Conservation (phyloP, 352 stramenopile species). For the Globisporangium alternatum region DNA sequence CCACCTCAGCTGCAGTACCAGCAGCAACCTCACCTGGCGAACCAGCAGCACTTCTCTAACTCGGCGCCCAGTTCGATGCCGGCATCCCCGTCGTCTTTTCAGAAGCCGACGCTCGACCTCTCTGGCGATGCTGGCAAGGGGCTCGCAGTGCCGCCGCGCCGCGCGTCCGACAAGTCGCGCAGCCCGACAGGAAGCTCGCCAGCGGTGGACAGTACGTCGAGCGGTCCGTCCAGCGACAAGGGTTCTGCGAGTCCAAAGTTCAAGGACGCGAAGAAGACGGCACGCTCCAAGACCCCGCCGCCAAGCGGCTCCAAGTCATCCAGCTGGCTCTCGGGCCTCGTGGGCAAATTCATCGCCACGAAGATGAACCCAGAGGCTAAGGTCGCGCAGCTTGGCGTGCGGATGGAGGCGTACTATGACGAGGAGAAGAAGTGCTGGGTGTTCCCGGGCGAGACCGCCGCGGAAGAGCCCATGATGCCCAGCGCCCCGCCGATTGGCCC, state of each 20-base stretch:
- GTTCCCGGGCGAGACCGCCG: constrained; percentile 74
- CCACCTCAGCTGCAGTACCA: constrained; percentile 21
- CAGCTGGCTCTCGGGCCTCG: constrained; percentile 54
- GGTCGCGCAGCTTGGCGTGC: constrained; percentile 68
- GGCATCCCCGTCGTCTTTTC: constrained; percentile 23
- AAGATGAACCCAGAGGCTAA: constrained; percentile 87
- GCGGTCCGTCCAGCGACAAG: constrained; percentile 69
- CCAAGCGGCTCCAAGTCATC: constrained; percentile 56
- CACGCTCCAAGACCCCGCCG: constrained; percentile 76
- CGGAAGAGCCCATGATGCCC: constrained; percentile 57
- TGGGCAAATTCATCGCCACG: constrained; percentile 46
- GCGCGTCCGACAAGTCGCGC: constrained; percentile 7
- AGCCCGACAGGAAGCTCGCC: constrained; percentile 11
- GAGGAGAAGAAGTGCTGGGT: constrained; percentile 86
- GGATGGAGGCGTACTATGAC: constrained; percentile 83
- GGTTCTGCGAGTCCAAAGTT: constrained; percentile 64
- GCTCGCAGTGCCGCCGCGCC: constrained; percentile 11
- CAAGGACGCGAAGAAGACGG: constrained; percentile 57
- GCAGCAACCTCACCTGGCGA: constrained; percentile 22
- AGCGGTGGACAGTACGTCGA: neutral
- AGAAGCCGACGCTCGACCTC: constrained; percentile 44
- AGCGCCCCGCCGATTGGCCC: constrained; percentile 71
- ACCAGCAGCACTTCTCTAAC: constrained; percentile 16
- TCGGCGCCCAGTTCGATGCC: constrained; percentile 21
- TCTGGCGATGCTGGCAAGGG: constrained; percentile 35